Evolutionary conservation across 305 asterid genomes (phyloP).

Genomic region (Solanum chacoense): DNA sequence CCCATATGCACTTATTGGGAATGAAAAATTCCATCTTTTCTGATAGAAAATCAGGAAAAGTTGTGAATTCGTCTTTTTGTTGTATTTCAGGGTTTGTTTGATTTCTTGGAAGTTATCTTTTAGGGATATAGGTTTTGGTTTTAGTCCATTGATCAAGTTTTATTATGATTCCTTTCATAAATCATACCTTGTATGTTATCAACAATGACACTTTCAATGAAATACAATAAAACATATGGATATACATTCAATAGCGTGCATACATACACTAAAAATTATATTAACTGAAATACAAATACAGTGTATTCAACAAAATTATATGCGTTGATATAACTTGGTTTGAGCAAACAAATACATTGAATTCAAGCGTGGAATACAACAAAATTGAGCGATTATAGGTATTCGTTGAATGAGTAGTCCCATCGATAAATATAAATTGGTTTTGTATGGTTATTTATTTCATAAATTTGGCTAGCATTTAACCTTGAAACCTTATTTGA

Average conservation of each 20-base stretch:
- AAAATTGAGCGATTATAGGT: not conserved
- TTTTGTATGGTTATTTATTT: not conserved
- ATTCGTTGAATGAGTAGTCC: not conserved
- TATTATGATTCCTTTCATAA: not conserved
- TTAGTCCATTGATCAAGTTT: not conserved
- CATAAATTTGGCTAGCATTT: not conserved
- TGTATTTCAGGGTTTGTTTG: not conserved
- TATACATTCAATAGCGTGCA: not conserved
- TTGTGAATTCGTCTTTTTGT: not conserved
- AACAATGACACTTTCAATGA: too few relatives aligned
- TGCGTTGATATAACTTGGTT: not conserved
- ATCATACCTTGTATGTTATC: not conserved
- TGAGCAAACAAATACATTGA: not conserved
- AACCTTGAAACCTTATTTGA: not conserved
- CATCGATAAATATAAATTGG: too few relatives aligned
- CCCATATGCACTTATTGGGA: not conserved
- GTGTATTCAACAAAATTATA: not conserved
- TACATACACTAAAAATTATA: not conserved
- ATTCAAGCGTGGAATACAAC: not conserved
- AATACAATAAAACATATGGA: not conserved
- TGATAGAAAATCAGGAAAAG: not conserved
- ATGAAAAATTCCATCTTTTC: not conserved
- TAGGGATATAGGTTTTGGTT: not conserved
- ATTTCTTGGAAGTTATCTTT: not conserved
- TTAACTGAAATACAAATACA: not conserved